phyloP scores from a whole-genome alignment of 345 rosid genomes.

The Eucalyptus regnans region DNA sequence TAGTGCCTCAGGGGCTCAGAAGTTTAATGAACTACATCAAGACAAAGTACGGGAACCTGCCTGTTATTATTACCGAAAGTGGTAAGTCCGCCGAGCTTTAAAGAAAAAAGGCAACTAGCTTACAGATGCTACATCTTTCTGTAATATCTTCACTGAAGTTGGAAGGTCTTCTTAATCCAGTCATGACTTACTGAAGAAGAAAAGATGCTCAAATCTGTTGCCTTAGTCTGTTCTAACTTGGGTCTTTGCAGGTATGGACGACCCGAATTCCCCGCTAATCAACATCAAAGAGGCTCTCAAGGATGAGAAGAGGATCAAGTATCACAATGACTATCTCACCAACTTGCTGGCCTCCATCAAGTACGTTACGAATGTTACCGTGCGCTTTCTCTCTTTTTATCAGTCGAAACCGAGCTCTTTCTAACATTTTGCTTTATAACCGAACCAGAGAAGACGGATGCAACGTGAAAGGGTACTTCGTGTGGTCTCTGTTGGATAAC shows the following conservation, averaged over 20 bases:
- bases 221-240: neutral
- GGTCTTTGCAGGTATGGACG: constrained; percentile 77
- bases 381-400: neutral
- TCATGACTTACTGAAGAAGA: neutral
- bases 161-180: neutral
- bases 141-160: neutral
- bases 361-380: constrained; percentile 6
- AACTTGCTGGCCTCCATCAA: constrained; percentile 66
- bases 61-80: constrained; percentile 53
- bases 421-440: neutral
- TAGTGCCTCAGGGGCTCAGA: constrained; percentile 59
- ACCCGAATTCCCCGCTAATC: constrained; percentile 34
- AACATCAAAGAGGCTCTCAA: constrained; percentile 48
- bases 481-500: constrained; percentile 82
- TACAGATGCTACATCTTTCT: neutral
- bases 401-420: neutral
- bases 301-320: constrained; percentile 74
- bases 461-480: constrained; percentile 92
- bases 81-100: constrained; percentile 7
- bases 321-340: constrained; percentile 73
- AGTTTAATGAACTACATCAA: constrained; percentile 61
- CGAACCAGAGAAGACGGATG: constrained; percentile 83
- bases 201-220: neutral
- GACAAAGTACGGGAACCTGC: constrained; percentile 47
- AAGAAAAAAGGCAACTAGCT: neutral